phyloP scores from a whole-genome alignment of 768 basidiomycete species.

The Pulveroboletus sp. region DNA sequence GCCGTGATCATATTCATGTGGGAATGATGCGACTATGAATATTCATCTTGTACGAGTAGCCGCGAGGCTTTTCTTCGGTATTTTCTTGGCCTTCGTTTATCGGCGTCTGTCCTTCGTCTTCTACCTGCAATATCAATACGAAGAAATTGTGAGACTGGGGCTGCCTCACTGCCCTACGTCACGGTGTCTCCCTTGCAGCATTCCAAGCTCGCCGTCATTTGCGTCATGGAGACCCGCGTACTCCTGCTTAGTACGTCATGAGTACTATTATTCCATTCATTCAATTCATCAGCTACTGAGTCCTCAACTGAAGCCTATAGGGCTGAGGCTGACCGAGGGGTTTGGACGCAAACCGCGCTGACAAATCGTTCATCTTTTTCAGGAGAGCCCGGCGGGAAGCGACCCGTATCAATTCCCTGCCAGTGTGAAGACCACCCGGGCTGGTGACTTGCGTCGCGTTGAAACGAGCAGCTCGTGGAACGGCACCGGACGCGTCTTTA shows the following conservation, averaged over 20 bases:
- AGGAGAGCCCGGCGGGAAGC: neutral
- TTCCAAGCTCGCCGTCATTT: neutral
- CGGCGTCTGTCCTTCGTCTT: neutral
- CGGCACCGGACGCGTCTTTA: slow-evolving; percentile 5
- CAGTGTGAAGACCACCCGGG: too few species aligned
- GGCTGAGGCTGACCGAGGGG: neutral
- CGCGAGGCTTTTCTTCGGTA: slow-evolving; percentile 1
- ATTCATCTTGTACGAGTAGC: slow-evolving; percentile 17
- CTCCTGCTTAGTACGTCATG: too few species aligned
- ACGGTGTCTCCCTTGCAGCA: neutral
- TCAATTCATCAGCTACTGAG: neutral
- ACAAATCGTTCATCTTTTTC: neutral
- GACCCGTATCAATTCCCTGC: too few species aligned
- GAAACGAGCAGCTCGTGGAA: too few species aligned
- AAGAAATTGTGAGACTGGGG: neutral
- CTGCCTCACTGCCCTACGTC: neutral
- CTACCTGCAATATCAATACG: slow-evolving; percentile 1
- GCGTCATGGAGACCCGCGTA: too few species aligned
- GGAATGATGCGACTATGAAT: slow-evolving; percentile 1
- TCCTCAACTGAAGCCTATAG: neutral
- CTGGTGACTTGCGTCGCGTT: too few species aligned
- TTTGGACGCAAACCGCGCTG: neutral
- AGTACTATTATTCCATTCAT: slow-evolving; percentile 3
- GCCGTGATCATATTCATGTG: slow-evolving; percentile 17
- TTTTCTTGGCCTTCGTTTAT: slow-evolving; percentile 10